A percentile compares a stretch with the other conserved stretches of the same genome.
phyloP scores from a whole-genome alignment of 2,329 filamentous ascomycete genomes.

The Penicillium sp. region DNA sequence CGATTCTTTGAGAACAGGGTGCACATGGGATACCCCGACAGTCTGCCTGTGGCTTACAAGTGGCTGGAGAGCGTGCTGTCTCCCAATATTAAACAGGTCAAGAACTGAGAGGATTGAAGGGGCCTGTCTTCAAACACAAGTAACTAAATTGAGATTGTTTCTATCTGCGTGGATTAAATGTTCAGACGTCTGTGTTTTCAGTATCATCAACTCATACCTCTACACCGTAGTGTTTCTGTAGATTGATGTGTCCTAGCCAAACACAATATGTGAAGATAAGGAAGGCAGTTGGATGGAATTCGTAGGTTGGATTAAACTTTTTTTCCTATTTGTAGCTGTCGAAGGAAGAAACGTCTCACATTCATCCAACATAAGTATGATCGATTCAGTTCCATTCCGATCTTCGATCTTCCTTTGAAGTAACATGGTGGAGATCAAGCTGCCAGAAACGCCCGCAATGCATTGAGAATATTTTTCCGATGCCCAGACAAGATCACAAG shows the following conservation, averaged over 20 bases:
- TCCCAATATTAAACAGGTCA: conserved; percentile 13
- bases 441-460: conserved; percentile 33
- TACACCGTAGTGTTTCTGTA: too few relatives aligned
- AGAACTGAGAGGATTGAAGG: conserved; percentile 22
- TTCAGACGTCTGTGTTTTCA: too few relatives aligned
- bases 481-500: conserved; percentile 6
- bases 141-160: background rate
- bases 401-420: background rate
- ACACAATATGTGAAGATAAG: too few relatives aligned
- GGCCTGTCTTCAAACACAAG: background rate
- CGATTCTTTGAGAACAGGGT: conserved; percentile 60
- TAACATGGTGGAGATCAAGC: conserved; percentile 13
- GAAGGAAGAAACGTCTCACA: background rate
- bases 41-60: conserved; percentile 39
- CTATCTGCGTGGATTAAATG: background rate
- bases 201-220: too few relatives aligned
- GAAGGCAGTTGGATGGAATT: background rate
- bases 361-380: background rate
- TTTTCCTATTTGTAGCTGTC: background rate
- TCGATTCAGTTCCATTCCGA: background rate
- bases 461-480: conserved; percentile 18
- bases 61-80: conserved; percentile 38
- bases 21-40: conserved; percentile 66
- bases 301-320: background rate
- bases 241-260: too few relatives aligned